Evolutionary conservation across 202 grass and related monocot genomes (phyloP), one percentile per base, ranked within the genome.

Genomic region (Panicum virgatum): DNA sequence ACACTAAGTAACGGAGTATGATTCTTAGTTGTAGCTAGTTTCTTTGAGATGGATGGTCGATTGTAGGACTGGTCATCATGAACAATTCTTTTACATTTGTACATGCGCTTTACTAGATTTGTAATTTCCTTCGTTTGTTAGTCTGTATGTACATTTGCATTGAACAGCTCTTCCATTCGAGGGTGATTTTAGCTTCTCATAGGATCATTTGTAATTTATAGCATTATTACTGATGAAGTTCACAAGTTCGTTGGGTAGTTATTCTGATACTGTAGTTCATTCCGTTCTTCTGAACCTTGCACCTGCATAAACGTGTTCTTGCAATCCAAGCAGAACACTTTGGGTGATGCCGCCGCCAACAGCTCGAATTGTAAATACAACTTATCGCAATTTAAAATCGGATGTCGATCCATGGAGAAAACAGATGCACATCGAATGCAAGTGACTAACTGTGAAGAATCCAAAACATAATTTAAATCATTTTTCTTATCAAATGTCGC

Each of bases 81-180:
- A 60, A 60, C 38, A 51, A 73, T 89, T 86, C 73, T 78, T 85
- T 86, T 82, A 78, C 71, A 72, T 40, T 77, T 66, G 64, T 61
- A 69, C 63, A 74, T 71, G 7, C 43, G 39, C 7, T 8, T 47
- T 22, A 12, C 2, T 59, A 77, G 56, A 69, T 48, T 71, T 85
- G 82, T 52, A 63, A 77, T 72, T 48, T 27, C 38, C 43, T 75
- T 80, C 16, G 43, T 85, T 72, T 29, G 29, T 85, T 85, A 58
- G 52, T 3, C 2, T 25, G 27, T 27, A 20, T 46, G 10, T 57
- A 40, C 32, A 88, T 77, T 43, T 64, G 18, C 29, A 77, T 63
- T 85, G 63, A 78, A 45, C 12, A 9, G n/a, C 18, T 59, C 18
- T 48, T 79, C 36, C 12, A 57, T 26, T 69, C 43, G 8, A n/a